A percentile compares a stretch with the other conserved stretches of the same genome.
phyloP scores from a whole-genome alignment of 768 basidiomycete genomes.

The Lentinula sp. region DNA sequence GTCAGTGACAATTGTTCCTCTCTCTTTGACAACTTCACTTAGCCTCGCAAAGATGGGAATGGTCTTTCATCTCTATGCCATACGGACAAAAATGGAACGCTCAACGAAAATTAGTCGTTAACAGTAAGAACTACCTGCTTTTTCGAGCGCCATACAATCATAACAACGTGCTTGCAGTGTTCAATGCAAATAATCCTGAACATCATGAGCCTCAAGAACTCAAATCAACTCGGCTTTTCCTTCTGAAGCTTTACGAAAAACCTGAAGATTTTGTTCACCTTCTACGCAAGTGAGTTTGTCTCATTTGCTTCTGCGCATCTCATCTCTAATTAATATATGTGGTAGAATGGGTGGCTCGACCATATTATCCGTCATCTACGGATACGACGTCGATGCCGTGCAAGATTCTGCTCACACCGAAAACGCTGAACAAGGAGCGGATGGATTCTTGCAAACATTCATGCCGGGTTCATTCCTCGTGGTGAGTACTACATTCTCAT shows the following conservation, averaged over 20 bases:
- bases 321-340: neutral
- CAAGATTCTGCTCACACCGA: conserved; percentile 24
- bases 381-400: conserved; percentile 22
- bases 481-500: conserved; percentile 4
- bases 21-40: neutral
- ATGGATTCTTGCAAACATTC: conserved; percentile 15
- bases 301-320: neutral
- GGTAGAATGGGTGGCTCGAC: conserved; percentile 25
- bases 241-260: neutral
- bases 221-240: neutral
- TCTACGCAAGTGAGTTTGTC: neutral
- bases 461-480: conserved; percentile 25
- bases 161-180: conserved; percentile 24
- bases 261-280: neutral
- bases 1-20: neutral
- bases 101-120: conserved; percentile 23
- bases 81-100: conserved; percentile 28
- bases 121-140: conserved; percentile 19
- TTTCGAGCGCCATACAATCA: conserved; percentile 19
- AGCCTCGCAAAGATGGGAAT: conserved; percentile 11
- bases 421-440: conserved; percentile 17
- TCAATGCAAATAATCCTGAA: conserved; percentile 8
- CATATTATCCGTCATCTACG: conserved; percentile 29
- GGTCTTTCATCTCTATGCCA: conserved; percentile 17
- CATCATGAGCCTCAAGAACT: neutral